phyloP scores from a whole-genome alignment of 1,139 yeast genomes.

The Magnusiomyces magnusii region DNA sequence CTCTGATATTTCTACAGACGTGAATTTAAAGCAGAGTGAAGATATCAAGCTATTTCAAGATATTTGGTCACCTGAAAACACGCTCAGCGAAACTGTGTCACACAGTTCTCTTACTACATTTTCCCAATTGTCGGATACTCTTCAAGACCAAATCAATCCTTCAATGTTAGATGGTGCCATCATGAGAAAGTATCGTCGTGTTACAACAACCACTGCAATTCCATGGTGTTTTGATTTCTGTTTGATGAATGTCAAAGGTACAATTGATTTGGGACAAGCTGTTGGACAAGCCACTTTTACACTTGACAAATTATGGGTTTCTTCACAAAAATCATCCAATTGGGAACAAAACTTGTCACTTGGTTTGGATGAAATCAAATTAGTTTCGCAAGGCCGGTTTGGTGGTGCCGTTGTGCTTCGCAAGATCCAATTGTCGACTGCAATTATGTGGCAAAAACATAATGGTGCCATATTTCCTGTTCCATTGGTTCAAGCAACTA shows the following conservation, averaged over 20 bases:
- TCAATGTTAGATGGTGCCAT: slow-evolving; percentile 24
- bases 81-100: slow-evolving; percentile 3
- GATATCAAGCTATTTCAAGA: slow-evolving; percentile 78
- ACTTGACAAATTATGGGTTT: slow-evolving; percentile 58
- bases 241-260: slow-evolving; percentile 45
- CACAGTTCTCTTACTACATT: slow-evolving; percentile 6
- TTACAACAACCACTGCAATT: slow-evolving; percentile 54
- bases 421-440: slow-evolving; percentile 51
- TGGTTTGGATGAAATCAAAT: slow-evolving; percentile 48
- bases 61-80: slow-evolving; percentile 59
- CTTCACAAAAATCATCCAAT: slow-evolving; percentile 56
- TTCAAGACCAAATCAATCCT: slow-evolving; percentile 7
- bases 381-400: slow-evolving; percentile 65
- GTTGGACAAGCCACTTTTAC: slow-evolving; percentile 56
- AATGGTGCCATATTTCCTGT: slow-evolving; percentile 30
- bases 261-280: slow-evolving; percentile 76
- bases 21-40: slow-evolving; percentile 79
- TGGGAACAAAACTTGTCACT: slow-evolving; percentile 67
- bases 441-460: slow-evolving; percentile 52
- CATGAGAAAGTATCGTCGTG: slow-evolving; percentile 50
- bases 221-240: slow-evolving; percentile 69
- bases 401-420: slow-evolving; percentile 57
- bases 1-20: slow-evolving; percentile 50
- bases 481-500: slow-evolving; percentile 61
- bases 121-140: slow-evolving; percentile 9